phyloP scores from a whole-genome alignment of 2,329 filamentous ascomycete species.

The Sporothrix curviconia region DNA sequence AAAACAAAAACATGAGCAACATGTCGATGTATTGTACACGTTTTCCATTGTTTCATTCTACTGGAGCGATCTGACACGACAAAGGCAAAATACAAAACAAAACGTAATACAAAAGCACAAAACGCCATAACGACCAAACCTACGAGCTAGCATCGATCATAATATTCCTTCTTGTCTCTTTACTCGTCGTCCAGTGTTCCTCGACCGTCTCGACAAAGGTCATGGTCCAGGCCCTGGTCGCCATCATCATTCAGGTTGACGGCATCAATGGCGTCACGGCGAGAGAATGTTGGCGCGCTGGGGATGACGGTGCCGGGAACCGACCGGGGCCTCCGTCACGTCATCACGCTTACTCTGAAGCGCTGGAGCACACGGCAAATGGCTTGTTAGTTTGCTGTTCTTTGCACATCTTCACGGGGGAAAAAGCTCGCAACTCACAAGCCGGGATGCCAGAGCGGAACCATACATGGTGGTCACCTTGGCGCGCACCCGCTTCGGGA shows the following conservation, averaged over 20 bases:
- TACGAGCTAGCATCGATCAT: not conserved
- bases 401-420: not conserved
- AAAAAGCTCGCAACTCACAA: constrained; percentile 30
- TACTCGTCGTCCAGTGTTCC: constrained; percentile 10
- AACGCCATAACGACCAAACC: not conserved
- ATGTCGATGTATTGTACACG: not conserved
- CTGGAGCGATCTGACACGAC: not conserved
- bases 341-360: constrained; percentile 22
- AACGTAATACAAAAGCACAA: not conserved
- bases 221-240: constrained; percentile 39
- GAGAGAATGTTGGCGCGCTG: constrained; percentile 12
- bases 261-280: constrained; percentile 31
- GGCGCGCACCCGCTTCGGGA: constrained; percentile 30
- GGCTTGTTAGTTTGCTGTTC: not conserved
- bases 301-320: not conserved
- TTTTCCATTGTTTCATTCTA: constrained; percentile 1
- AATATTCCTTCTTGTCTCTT: not conserved
- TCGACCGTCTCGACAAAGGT: constrained; percentile 39
- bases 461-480: constrained; percentile 43
- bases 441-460: constrained; percentile 37
- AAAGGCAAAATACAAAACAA: constrained; percentile 1
- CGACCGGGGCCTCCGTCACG: not conserved
- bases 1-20: too few species aligned
- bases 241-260: constrained; percentile 41
- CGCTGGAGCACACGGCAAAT: constrained; percentile 22